phyloP scores from a whole-genome alignment of 805 yeast genomes.

The Debaryomyces maramus region DNA sequence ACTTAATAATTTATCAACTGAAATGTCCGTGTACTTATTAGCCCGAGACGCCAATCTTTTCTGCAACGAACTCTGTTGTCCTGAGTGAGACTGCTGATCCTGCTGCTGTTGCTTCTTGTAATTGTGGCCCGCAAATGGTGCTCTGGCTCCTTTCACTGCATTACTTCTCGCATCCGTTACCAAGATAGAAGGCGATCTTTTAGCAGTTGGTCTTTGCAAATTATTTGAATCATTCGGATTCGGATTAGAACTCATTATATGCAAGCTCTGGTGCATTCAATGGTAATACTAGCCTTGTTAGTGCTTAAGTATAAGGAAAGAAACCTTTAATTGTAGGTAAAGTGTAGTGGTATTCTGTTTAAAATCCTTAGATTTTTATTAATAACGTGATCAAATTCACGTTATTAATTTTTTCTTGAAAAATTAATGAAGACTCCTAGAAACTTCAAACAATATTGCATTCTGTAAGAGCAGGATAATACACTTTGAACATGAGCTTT shows the following conservation, averaged over 20 bases:
- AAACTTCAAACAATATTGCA: too few species aligned
- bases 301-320: too few species aligned
- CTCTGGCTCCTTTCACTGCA: constrained; percentile 52
- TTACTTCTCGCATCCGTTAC: constrained; percentile 83
- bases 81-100: constrained; percentile 10
- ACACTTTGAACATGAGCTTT: constrained; percentile 41
- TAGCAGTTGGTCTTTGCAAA: constrained; percentile 59
- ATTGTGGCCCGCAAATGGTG: constrained; percentile 77
- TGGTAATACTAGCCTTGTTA: too few species aligned
- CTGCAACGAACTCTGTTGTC: constrained; percentile 16
- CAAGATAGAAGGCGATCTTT: constrained; percentile 87
- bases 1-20: constrained; percentile 75
- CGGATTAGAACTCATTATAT: constrained; percentile 4
- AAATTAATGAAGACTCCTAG: too few species aligned
- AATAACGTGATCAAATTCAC: neutral
- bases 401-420: neutral
- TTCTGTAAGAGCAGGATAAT: too few species aligned
- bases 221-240: constrained; percentile 5
- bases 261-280: too few species aligned
- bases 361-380: neutral
- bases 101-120: constrained; percentile 39
- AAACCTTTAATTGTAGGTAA: too few species aligned
- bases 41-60: constrained; percentile 28
- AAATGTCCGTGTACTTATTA: constrained; percentile 67
- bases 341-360: too few species aligned